A percentile compares a stretch with the other conserved stretches of the same genome.
phyloP scores from a whole-genome alignment of 2,329 filamentous ascomycete species.

The Diaporthe citriasiana region DNA sequence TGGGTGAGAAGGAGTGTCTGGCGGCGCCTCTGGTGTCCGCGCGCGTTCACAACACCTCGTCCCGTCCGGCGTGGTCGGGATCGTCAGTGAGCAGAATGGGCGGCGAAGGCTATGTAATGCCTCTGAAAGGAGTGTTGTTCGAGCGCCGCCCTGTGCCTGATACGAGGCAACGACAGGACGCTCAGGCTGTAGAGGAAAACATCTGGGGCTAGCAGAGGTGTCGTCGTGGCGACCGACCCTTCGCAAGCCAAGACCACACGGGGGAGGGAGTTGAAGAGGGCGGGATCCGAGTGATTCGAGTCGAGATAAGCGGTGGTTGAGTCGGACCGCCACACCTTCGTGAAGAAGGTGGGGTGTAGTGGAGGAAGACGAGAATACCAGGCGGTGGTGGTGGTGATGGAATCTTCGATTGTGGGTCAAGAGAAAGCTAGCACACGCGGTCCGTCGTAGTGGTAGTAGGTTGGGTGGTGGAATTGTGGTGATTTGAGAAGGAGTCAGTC shows the following conservation, averaged over 20 bases:
- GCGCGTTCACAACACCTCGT: slow-evolving; percentile 2
- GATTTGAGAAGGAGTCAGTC: slow-evolving; percentile 31
- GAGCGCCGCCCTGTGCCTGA: slow-evolving; percentile 33
- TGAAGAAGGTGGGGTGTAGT: slow-evolving; percentile 40
- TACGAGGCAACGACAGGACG: slow-evolving; percentile 32
- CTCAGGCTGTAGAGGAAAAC: slow-evolving; percentile 30
- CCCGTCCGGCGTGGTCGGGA: slow-evolving; percentile 5
- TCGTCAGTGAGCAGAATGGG: background rate
- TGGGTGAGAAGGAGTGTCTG: slow-evolving; percentile 10
- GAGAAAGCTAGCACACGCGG: slow-evolving; percentile 23
- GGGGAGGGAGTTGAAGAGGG: slow-evolving; percentile 3
- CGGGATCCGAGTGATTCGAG: background rate
- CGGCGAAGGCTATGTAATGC: background rate
- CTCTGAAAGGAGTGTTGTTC: slow-evolving; percentile 1
- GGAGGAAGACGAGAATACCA: slow-evolving; percentile 17
- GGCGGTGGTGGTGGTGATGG: slow-evolving; percentile 37
- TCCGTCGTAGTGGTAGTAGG: slow-evolving; percentile 15
- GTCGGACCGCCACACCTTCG: slow-evolving; percentile 38
- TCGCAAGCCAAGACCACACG: slow-evolving; percentile 35
- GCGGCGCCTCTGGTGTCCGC: background rate
- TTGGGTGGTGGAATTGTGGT: slow-evolving; percentile 30
- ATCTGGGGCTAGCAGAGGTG: slow-evolving; percentile 34
- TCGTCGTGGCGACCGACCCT: slow-evolving; percentile 34
- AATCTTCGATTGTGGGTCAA: slow-evolving; percentile 42
- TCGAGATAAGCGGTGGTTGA: slow-evolving; percentile 3